phyloP scores from a whole-genome alignment of 2,329 filamentous ascomycete species.

The Claviceps sp. region DNA sequence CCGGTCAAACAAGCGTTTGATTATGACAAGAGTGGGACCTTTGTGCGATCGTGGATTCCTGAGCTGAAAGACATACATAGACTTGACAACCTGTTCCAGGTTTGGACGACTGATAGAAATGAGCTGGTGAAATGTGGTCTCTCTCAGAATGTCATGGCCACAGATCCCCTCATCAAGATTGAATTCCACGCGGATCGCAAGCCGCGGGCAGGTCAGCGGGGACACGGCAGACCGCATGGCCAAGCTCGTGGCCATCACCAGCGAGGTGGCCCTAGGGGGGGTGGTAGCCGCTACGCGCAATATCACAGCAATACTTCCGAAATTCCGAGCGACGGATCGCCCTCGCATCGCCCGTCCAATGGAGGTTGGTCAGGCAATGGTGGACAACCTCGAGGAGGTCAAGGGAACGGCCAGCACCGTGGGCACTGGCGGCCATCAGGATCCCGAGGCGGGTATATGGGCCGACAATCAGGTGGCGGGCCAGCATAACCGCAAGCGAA shows the following conservation, averaged over 20 bases:
- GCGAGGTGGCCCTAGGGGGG: constrained; percentile 6
- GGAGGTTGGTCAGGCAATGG: constrained; percentile 3
- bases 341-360: background rate
- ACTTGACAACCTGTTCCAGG: constrained; percentile 52
- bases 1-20: constrained; percentile 69
- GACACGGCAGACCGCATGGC: constrained; percentile 14
- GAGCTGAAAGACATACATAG: constrained; percentile 45
- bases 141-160: constrained; percentile 47
- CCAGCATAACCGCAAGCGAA: background rate
- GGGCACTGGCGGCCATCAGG: constrained; percentile 4
- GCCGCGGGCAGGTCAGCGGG: constrained; percentile 17
- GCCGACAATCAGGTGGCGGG: background rate
- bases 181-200: constrained; percentile 46
- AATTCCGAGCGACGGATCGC: background rate
- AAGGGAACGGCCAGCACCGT: constrained; percentile 2
- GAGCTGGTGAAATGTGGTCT: constrained; percentile 45
- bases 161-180: constrained; percentile 51
- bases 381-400: constrained; percentile 10
- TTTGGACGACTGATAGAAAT: constrained; percentile 48
- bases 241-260: constrained; percentile 8
- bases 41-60: constrained; percentile 60
- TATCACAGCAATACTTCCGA: background rate
- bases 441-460: background rate
- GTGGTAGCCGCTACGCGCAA: constrained; percentile 1
- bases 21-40: constrained; percentile 57